Percentiles rank a stretch among this genome's conserved stretches.
phyloP scores from a whole-genome alignment of 2,329 filamentous ascomycete genomes.

The Myriosclerotinia scirpicola region DNA sequence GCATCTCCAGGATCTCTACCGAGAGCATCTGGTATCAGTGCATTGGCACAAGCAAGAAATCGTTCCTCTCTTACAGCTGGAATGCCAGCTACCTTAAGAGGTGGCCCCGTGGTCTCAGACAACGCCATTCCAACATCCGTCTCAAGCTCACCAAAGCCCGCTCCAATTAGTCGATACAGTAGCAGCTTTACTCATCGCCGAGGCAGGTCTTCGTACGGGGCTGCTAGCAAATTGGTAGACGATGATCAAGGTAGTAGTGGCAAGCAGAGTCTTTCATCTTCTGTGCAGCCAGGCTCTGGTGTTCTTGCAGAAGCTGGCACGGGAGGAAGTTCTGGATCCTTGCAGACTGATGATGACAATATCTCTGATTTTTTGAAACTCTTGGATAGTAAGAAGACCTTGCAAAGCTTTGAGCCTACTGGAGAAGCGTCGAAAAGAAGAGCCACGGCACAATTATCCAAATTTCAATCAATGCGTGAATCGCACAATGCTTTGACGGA shows the following conservation, averaged over 20 bases:
- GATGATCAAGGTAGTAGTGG: slow-evolving; percentile 79
- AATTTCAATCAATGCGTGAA: slow-evolving; percentile 86
- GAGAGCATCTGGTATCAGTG: slow-evolving; percentile 50
- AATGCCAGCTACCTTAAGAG: slow-evolving; percentile 71
- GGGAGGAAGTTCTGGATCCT: slow-evolving; percentile 64
- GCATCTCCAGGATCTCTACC: slow-evolving; percentile 56
- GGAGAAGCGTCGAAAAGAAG: slow-evolving; percentile 70
- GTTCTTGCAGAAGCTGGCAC: slow-evolving; percentile 70
- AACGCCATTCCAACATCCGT: slow-evolving; percentile 63
- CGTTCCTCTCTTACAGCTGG: slow-evolving; percentile 72
- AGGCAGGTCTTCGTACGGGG: slow-evolving; percentile 73
- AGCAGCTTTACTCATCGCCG: slow-evolving; percentile 91
- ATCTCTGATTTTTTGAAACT: slow-evolving; percentile 91
- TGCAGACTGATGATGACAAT: slow-evolving; percentile 80
- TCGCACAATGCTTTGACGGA: slow-evolving; percentile 87
- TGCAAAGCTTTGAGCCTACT: slow-evolving; percentile 72
- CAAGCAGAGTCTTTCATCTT: slow-evolving; percentile 72
- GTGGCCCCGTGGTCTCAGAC: slow-evolving; percentile 62
- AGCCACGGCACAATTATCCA: slow-evolving; percentile 76
- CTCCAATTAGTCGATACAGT: slow-evolving; percentile 79
- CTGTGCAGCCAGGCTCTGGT: slow-evolving; percentile 73
- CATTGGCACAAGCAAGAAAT: slow-evolving; percentile 61
- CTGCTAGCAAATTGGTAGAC: slow-evolving; percentile 62
- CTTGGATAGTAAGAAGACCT: slow-evolving; percentile 83
- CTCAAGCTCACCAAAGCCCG: slow-evolving; percentile 75